A percentile compares a stretch with the other conserved stretches of the same genome.
phyloP scores from a whole-genome alignment of 2,329 filamentous ascomycete genomes.

The Sporothrix curviconia region DNA sequence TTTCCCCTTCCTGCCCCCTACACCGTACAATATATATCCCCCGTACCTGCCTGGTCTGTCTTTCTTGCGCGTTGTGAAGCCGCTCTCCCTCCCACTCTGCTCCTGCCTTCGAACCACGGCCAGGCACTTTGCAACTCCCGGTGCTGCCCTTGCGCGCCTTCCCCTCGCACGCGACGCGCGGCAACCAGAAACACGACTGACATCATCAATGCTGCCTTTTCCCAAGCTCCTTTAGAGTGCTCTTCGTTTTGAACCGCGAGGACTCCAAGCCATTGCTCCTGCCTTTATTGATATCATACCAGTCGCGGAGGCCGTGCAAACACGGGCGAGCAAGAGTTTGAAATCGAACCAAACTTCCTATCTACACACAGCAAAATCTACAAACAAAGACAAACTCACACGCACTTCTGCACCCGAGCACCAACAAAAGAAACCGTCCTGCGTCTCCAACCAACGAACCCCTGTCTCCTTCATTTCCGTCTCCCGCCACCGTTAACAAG shows the following conservation, averaged over 20 bases:
- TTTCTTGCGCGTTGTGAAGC: too few species aligned
- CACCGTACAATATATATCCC: slow-evolving; percentile 1
- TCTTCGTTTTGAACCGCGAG: too few species aligned
- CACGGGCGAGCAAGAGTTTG: too few species aligned
- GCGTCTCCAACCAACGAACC: neutral
- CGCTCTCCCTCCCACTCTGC: neutral
- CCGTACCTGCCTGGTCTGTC: neutral
- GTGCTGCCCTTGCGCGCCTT: neutral
- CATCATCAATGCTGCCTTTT: too few species aligned
- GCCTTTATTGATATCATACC: too few species aligned
- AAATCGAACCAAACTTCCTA: too few species aligned
- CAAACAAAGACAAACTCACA: neutral
- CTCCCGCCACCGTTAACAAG: slow-evolving; percentile 11
- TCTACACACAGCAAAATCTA: neutral
- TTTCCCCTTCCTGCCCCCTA: neutral
- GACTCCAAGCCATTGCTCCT: neutral
- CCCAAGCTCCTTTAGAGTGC: too few species aligned
- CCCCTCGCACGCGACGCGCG: neutral
- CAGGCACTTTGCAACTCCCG: neutral
- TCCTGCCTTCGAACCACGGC: neutral
- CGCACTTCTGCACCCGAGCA: too few species aligned
- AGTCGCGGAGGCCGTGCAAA: too few species aligned
- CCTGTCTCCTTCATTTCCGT: slow-evolving; percentile 16
- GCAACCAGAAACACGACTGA: neutral
- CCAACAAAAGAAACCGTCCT: neutral